These are phyloP conservation scores for Cladophialophora yegresii DNA, from an alignment of 2,329 filamentous ascomycete genomes.

Conservation along the genomic window DNA sequence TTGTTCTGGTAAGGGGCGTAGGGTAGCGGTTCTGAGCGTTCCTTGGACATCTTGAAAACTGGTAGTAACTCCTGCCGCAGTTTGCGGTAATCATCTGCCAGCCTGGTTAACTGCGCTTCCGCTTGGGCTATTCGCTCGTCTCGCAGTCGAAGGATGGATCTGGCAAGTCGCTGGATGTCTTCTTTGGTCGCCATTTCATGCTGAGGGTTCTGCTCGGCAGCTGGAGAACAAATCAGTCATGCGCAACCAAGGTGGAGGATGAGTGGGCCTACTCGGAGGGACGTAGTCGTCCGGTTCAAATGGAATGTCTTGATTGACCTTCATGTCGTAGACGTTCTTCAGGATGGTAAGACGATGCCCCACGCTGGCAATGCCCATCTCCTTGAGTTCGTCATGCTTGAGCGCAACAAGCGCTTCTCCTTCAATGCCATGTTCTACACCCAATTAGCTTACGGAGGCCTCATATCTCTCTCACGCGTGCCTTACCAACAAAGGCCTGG, in stretches of 20 bases:
- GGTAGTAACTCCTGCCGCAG: slow-evolving; percentile 90
- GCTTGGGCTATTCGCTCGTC: slow-evolving; percentile 85
- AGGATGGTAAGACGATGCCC: slow-evolving; percentile 93
- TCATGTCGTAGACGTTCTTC: slow-evolving; percentile 94
- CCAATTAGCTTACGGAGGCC: slow-evolving; percentile 17
- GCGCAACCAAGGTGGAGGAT: slow-evolving; percentile 20
- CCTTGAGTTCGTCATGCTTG: slow-evolving; percentile 89
- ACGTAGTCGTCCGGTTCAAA: slow-evolving; percentile 93
- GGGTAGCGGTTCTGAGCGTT: slow-evolving; percentile 84
- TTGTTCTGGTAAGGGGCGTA: slow-evolving; percentile 44
- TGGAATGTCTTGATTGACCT: slow-evolving; percentile 87
- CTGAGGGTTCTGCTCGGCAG: slow-evolving; percentile 82
- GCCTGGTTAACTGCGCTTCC: slow-evolving; percentile 77
- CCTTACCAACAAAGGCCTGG: slow-evolving; percentile 73
- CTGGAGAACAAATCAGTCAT: slow-evolving; percentile 50
- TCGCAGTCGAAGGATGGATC: slow-evolving; percentile 82
- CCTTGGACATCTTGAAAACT: slow-evolving; percentile 85
- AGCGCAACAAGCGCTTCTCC: slow-evolving; percentile 87
- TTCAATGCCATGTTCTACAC: slow-evolving; percentile 84
- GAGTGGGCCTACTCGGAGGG: slow-evolving; percentile 71
- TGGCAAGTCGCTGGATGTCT: slow-evolving; percentile 87
- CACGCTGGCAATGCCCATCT: slow-evolving; percentile 89
- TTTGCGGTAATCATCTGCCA: slow-evolving; percentile 85
- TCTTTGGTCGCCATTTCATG: slow-evolving; percentile 87
- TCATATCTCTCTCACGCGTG: slow-evolving; percentile 42